phyloP scores from a whole-genome alignment of 805 yeast genomes.

The Lipomyces anomalus region DNA sequence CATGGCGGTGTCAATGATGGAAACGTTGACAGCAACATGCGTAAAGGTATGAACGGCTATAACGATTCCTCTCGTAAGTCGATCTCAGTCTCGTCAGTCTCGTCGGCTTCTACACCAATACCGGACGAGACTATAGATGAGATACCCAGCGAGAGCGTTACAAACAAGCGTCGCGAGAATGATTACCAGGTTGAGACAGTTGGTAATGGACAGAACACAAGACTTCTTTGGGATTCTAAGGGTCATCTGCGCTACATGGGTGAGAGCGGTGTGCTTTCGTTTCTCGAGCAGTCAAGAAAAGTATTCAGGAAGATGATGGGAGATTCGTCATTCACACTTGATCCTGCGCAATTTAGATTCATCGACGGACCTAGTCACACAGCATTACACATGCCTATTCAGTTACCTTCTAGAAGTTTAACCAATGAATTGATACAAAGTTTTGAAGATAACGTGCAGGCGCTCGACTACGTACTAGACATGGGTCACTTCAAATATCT shows the following conservation, averaged over 20 bases:
- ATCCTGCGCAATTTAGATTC: slow-evolving; percentile 36
- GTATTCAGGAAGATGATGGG: slow-evolving; percentile 35
- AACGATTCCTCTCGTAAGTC: no score
- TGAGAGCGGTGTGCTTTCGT: slow-evolving; percentile 41
- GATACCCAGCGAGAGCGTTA: no score
- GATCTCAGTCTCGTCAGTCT: no score
- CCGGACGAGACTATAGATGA: no score
- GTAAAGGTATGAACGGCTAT: no score
- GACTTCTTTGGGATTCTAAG: slow-evolving; percentile 36
- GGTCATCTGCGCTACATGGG: slow-evolving; percentile 41
- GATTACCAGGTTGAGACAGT: slow-evolving; percentile 23
- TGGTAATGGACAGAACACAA: slow-evolving; percentile 25
- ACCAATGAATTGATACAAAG: slow-evolving; percentile 33
- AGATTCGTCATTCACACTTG: slow-evolving; percentile 36
- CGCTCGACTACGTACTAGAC: slow-evolving; percentile 38
- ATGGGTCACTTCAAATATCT: slow-evolving; percentile 32
- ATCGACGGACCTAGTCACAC: slow-evolving; percentile 36
- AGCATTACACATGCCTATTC: slow-evolving; percentile 25
- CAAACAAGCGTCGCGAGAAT: no score
- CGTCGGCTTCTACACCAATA: no score
- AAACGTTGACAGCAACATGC: no score
- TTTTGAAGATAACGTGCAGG: slow-evolving; percentile 39
- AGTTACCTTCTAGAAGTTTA: slow-evolving; percentile 33
- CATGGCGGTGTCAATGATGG: no score
- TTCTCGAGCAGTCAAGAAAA: slow-evolving; percentile 39